Base-by-base conservation (phyloP, 805 yeast species). In the Sugiyamaella americana region DNA sequence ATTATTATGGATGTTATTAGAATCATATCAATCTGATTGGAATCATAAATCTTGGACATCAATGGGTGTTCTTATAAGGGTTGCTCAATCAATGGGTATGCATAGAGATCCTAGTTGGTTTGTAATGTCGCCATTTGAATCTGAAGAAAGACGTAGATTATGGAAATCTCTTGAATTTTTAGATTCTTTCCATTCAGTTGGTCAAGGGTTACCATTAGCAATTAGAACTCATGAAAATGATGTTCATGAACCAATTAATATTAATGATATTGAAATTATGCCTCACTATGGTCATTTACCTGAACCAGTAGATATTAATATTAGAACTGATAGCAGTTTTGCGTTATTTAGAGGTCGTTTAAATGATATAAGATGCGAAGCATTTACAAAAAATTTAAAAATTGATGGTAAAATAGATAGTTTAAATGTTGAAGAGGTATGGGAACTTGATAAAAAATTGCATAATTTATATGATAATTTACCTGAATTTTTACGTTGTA, bases 31-130 rank as follows among this genome's bases (percentile, higher is more conserved):
- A 6, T 48, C 51, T 19, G 58, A 56, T 17, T 54, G 57, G 54
- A 43, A 50, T 19, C 60, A 60, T 26, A 49, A 48, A 32, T 47
- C 58, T 5, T 63, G 63, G 63, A 52, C 59, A 4, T 48, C 61
- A 2, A 49, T 58, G 40, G 65, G 66, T 2, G 41, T 58, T 23
- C 37, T 63, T 5, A 51, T 59, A 3, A 55, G 65, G 6, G 56
- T 58, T 5, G 59, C 63, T 2, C 66, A 61, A 48, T 53, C 60
- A 4, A 63, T 63, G 67, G 67, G 67, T 6, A 49, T 63, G n/a
- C 66, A 63, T 44, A 52, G 67, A 18, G 67, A 63, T 41, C 64
- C 67, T 5, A 55, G 56, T 23, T 61, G 63, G 63, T 63, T 63
- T 49, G 51, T 48, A 24, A 44, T 63, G 41, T 47, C 63, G 6